Evolutionary conservation across 1,284 basidiomycete species (phyloP), one percentile per base, ranked within the genome.

Genomic region (Tilletia walkeri): DNA sequence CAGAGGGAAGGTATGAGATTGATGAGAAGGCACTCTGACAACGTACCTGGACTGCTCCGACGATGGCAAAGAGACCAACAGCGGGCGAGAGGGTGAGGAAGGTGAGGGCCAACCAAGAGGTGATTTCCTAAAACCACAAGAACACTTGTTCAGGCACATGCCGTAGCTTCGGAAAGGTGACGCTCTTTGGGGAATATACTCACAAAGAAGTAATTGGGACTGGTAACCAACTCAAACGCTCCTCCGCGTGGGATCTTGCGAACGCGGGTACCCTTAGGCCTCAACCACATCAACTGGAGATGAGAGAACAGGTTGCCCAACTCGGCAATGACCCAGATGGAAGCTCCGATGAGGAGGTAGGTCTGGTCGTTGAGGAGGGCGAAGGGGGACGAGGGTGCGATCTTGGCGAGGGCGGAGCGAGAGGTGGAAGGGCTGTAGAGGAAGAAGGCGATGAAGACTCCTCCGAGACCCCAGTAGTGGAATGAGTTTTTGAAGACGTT

Each of bases 151-250:
- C 61, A 30, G 38, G 5, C 10, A 12, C 36, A 18, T n/a, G 61
- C 38, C n/a, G 6, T 2, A 30, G 24, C 24, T 30, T 30, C 24
- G 1, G 1, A 2, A 30, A 30, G 24, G 24, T 30, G 24, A 30
- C 24, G 24, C 24, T 30, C 24, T 66, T 4, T 1, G 30, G 14
- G 10, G 10, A 61, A 18, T 30, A 34, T 18, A 12, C 66, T 63
- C 69, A 99, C 96, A 82, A 95, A 98, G 82, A 93, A 90, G 86
- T 99, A 99, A 85, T 99, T 98, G 41, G 96, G 94, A 86, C 89
- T 93, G 5, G 92, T 91, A 50, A 96, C 89, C 50, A 89, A 85
- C 71, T 89, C 87, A 85, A 98, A 99, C 2, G 93, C 93, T 65
- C 85, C 85, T 1, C 87, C 95, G 36, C 87, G 86, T 0, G 96